A percentile compares a stretch with the other conserved stretches of the same genome.
phyloP scores from a whole-genome alignment of 2,329 filamentous ascomycete genomes.

The Fusarium azukiicola region DNA sequence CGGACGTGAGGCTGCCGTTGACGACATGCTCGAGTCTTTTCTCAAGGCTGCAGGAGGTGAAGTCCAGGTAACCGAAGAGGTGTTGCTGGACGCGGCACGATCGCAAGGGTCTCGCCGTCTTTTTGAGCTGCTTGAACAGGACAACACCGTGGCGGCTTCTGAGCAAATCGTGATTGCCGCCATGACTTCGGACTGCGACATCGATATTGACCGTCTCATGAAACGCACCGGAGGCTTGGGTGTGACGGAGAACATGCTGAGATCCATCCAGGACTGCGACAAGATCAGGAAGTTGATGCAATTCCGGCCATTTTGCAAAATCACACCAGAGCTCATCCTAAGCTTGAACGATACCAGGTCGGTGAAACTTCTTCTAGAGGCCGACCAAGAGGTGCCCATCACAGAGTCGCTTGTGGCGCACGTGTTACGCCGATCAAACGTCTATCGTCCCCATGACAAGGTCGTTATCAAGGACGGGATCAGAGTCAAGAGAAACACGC shows the following conservation, averaged over 20 bases:
- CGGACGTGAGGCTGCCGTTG: background rate
- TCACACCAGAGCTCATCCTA: background rate
- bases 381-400: background rate
- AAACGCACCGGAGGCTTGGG: background rate
- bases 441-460: background rate
- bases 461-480: background rate
- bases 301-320: background rate
- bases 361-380: background rate
- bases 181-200: background rate
- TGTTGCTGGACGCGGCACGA: background rate
- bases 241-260: background rate
- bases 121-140: background rate
- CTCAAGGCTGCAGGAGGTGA: background rate
- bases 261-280: background rate
- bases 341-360: background rate
- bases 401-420: background rate
- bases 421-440: background rate
- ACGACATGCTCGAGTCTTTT: background rate
- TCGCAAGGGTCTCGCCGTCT: background rate
- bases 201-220: background rate
- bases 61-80: background rate
- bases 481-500: background rate
- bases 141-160: background rate
- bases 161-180: background rate
- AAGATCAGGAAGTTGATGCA: background rate